Conservation (phyloP, 2,329 filamentous ascomycete species). For the Apiospora pterosperma region DNA sequence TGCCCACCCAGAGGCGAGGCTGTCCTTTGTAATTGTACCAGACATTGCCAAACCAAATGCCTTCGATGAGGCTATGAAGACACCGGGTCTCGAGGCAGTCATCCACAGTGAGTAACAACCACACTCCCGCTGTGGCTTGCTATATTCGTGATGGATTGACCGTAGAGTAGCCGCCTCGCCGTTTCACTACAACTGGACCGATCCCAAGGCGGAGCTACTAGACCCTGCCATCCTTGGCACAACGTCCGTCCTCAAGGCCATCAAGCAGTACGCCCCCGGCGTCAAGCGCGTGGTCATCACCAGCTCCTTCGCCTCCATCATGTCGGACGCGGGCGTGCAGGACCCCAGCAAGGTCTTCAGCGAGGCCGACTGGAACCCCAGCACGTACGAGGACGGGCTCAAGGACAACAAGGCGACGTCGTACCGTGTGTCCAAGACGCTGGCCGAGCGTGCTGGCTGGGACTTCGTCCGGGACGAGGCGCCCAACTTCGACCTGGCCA, state of each 20-base stretch:
- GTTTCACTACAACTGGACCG: conserved; percentile 51
- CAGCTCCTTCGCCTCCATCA: conserved; percentile 52
- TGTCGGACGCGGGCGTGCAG: conserved; percentile 33
- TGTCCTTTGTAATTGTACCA: conserved; percentile 61
- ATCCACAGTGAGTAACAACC: conserved; percentile 41
- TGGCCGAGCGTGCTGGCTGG: conserved; percentile 53
- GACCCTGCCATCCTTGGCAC: conserved; percentile 57
- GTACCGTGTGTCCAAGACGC: conserved; percentile 54
- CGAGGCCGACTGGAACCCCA: conserved; percentile 53
- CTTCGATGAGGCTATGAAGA: conserved; percentile 62
- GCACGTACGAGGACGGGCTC: conserved; percentile 41
- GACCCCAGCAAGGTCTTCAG: conserved; percentile 39
- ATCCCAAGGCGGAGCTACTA: conserved; percentile 51
- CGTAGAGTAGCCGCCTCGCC: conserved; percentile 45
- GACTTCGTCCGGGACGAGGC: conserved; percentile 42
- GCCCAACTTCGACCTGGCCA: conserved; percentile 48
- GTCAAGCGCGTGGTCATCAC: conserved; percentile 71
- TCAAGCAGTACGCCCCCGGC: conserved; percentile 52
- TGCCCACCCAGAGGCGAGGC: conserved; percentile 43
- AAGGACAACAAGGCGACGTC: conserved; percentile 35
- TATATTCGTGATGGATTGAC: not conserved
- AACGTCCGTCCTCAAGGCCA: conserved; percentile 68
- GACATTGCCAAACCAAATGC: conserved; percentile 73
- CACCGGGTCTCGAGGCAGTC: conserved; percentile 50
- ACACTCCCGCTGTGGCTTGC: not conserved